Conservation (phyloP, 306 rosid genomes). For the Sindora glabra region DNA sequence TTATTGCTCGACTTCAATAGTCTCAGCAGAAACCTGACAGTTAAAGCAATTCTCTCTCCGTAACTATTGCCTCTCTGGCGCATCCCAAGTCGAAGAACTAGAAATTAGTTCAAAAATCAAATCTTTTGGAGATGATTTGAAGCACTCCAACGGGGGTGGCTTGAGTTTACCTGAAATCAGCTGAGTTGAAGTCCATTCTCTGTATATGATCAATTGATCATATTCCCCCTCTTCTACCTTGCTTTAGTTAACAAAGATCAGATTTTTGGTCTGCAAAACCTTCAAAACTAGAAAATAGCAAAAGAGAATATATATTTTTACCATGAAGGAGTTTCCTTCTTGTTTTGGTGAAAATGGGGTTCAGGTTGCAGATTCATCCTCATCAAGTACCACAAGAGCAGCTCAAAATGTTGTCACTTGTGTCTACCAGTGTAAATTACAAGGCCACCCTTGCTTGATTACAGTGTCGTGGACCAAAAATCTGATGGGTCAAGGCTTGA, state of each 20-base stretch:
- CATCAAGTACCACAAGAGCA: slow-evolving; percentile 42
- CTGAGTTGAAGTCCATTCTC: slow-evolving; percentile 14
- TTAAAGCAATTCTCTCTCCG: slow-evolving; percentile 24
- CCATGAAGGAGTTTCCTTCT: slow-evolving; percentile 88
- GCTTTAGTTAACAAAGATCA: not conserved
- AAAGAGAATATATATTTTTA: not conserved
- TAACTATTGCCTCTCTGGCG: not conserved
- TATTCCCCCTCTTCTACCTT: not conserved
- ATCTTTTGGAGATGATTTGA: slow-evolving; percentile 19
- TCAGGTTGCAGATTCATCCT: slow-evolving; percentile 69
- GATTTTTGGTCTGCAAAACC: not conserved
- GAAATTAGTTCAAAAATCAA: slow-evolving; percentile 13
- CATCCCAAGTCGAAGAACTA: slow-evolving; percentile 7
- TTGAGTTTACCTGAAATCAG: slow-evolving; percentile 4
- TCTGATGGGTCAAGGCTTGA: slow-evolving; percentile 79
- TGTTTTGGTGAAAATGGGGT: slow-evolving; percentile 91
- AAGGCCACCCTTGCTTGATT: slow-evolving; percentile 46
- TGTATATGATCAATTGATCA: not conserved
- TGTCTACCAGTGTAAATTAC: slow-evolving; percentile 57
- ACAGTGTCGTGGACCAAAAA: slow-evolving; percentile 80
- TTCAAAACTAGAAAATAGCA: not conserved
- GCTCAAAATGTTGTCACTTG: slow-evolving; percentile 74
- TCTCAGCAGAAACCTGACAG: slow-evolving; percentile 13
- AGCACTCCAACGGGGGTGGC: not conserved
- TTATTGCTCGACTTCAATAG: slow-evolving; percentile 6